Evolutionary conservation across 768 basidiomycete species (phyloP), one percentile per base, ranked within the genome.

Genomic region (Leccinum subgranulosum): DNA sequence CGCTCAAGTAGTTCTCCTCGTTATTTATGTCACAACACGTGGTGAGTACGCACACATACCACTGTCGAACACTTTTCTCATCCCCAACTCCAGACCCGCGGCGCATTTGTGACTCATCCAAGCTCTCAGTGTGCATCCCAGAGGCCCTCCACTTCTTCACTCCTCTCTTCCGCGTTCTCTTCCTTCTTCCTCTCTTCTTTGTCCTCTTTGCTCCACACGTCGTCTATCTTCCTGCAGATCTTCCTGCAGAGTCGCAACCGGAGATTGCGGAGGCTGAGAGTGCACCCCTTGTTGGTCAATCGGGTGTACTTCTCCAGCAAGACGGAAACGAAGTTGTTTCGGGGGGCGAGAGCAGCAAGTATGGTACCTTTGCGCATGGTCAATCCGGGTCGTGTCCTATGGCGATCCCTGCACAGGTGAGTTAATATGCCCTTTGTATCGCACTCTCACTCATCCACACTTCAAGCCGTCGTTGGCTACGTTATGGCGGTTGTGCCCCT

Each of bases 181-280:
- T 88, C 39, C 79, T 90, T 25, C 54, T 82, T 17, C 80, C 83
- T 7, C 75, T 93, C 52, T 71, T 92, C 48, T 78, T 77, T 34
- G 77, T 82, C 6, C 78, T 95, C 49, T 68, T 81, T 51, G 80
- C 77, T 34, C 93, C 93, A 15, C 82, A 84, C 54, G 74, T 86
- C 48, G 72, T 82, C 3, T 95, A 89, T 72, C 80, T 80, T 2
- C 54, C 70, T 51, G 60, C 46, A 9, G 58, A 64, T 72, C 80
- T 80, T 2, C 54, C 70, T 51, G 60, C 46, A 9, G 58, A 64
- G 15, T 60, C 58, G 19, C 68, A 63, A 43, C 53, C 50, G 4
- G 65, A 69, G 23, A 55, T 46, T 15, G 53, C 27, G 0, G 62
- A 71, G 46, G 52, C 49, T 11, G 64, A 68, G 62, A 54, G 62